Evolutionary conservation across 768 basidiomycete species (phyloP).

Genomic region (Exsudoporus frostii): DNA sequence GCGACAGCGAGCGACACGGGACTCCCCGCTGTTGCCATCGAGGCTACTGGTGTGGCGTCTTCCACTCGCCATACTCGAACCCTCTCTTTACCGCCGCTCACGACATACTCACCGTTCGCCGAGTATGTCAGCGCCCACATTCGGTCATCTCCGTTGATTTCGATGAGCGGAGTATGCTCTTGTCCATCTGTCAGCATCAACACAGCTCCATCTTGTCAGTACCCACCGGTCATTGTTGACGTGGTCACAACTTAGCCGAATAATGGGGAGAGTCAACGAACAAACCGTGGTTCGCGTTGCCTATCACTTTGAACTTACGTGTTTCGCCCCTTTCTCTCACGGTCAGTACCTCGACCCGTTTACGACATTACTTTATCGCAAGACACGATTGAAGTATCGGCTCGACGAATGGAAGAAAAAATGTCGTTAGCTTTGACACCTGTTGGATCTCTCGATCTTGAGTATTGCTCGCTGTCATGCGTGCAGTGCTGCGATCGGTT

Average conservation of each 20-base stretch:
- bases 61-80: neutral
- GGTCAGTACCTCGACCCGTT: no score
- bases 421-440: no score
- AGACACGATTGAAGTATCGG: no score
- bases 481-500: no score
- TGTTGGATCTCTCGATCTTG: no score
- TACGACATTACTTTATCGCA: no score
- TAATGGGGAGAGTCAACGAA: neutral
- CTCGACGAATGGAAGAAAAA: no score
- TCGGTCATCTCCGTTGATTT: neutral
- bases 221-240: neutral
- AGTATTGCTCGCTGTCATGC: no score
- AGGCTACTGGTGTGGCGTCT: neutral
- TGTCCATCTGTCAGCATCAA: neutral
- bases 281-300: no score
- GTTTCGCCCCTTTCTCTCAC: no score
- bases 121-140: neutral
- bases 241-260: neutral
- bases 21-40: neutral
- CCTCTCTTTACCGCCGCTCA: neutral
- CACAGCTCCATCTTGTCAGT: neutral
- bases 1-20: neutral
- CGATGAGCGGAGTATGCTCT: neutral
- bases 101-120: neutral
- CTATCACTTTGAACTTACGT: no score